A percentile compares a stretch with the other conserved stretches of the same genome.
Evolutionary conservation across 169 alveolate genomes (phyloP).

Genomic region (Babesia ovis): DNA sequence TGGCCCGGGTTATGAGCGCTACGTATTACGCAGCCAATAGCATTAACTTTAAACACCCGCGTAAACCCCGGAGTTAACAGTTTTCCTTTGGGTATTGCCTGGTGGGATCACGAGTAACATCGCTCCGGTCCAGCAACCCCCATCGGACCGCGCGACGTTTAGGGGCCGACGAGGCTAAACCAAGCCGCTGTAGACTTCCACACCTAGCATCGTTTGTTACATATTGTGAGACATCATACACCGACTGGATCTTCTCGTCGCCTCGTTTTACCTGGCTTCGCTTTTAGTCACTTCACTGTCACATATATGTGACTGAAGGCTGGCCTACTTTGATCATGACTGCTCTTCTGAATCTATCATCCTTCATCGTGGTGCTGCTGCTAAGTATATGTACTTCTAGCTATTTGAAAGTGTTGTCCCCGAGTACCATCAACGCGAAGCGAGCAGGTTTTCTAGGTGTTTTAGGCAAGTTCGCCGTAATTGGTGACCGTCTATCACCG

Average conservation of each 20-base stretch:
- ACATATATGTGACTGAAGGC: conserved; percentile 17
- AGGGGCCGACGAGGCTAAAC: neutral
- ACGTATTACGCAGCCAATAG: neutral
- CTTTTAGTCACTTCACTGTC: conserved; percentile 9
- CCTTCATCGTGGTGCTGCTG: conserved; percentile 87
- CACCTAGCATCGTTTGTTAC: neutral
- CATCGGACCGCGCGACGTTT: conserved; percentile 22
- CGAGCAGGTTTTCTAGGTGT: conserved; percentile 91
- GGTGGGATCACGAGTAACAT: neutral
- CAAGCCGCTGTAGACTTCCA: neutral
- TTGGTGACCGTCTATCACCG: conserved; percentile 94
- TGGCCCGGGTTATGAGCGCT: neutral
- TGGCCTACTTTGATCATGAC: conserved; percentile 78
- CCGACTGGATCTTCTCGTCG: neutral
- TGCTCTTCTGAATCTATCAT: conserved; percentile 90
- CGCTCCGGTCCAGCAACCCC: neutral
- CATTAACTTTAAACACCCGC: neutral
- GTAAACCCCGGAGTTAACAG: neutral
- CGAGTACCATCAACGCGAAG: conserved; percentile 83
- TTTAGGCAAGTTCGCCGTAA: conserved; percentile 92
- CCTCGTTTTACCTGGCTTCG: neutral
- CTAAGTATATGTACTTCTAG: conserved; percentile 93
- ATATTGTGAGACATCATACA: neutral
- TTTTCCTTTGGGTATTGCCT: neutral
- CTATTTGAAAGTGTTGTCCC: conserved; percentile 87